Conservation (phyloP, 2,329 filamentous ascomycete species). For the Cladosporium cucumerinum region DNA sequence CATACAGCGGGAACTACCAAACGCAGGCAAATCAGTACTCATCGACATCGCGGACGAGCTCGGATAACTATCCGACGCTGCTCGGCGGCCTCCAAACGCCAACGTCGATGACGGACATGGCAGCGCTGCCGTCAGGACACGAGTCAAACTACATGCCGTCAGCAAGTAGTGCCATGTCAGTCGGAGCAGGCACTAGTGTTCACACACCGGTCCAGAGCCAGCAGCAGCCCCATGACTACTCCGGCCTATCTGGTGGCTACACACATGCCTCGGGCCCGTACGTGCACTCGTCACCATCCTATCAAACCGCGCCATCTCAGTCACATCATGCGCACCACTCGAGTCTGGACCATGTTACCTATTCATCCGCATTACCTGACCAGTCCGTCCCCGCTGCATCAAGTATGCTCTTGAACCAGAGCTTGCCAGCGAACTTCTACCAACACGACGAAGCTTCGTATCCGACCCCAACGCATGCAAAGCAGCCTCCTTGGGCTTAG, state of each 20-base stretch:
- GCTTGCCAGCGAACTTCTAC: slow-evolving; percentile 13
- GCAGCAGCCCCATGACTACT: slow-evolving; percentile 11
- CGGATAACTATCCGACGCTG: slow-evolving; percentile 10
- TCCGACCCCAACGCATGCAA: slow-evolving; percentile 13
- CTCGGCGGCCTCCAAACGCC: slow-evolving; percentile 15
- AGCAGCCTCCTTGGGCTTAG: slow-evolving; percentile 11
- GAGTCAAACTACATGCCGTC: slow-evolving; percentile 15
- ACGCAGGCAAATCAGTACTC: slow-evolving; percentile 3
- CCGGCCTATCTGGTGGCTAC: slow-evolving; percentile 7
- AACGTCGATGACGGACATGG: slow-evolving; percentile 16
- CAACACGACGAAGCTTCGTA: slow-evolving; percentile 17
- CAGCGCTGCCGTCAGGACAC: slow-evolving; percentile 11
- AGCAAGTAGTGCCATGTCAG: slow-evolving; percentile 11
- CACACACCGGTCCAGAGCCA: slow-evolving; percentile 16
- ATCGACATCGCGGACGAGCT: slow-evolving; percentile 16
- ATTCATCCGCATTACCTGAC: slow-evolving; percentile 3
- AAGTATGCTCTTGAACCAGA: slow-evolving; percentile 9
- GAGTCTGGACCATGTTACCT: slow-evolving; percentile 9
- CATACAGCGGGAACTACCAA: slow-evolving; percentile 16
- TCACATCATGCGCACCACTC: slow-evolving; percentile 15
- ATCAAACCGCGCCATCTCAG: slow-evolving; percentile 9
- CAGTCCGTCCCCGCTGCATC: neutral
- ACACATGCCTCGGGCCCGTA: slow-evolving; percentile 10
- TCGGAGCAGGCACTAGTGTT: slow-evolving; percentile 8
- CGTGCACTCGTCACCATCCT: slow-evolving; percentile 14